phyloP scores from a whole-genome alignment of 1,284 basidiomycete genomes.

The Kwoniella shivajii region DNA sequence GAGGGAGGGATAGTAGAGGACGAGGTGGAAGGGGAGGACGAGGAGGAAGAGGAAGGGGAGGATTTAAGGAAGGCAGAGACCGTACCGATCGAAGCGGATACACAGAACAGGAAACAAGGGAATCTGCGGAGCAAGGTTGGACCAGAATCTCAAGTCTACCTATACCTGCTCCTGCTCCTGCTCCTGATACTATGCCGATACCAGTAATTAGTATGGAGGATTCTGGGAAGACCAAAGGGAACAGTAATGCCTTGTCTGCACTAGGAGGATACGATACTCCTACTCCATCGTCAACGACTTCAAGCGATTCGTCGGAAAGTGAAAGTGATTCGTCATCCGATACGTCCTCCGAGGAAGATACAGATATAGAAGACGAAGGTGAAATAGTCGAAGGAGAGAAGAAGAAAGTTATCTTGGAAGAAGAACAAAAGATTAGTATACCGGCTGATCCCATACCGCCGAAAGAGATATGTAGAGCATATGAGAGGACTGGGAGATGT shows the following conservation, averaged over 20 bases:
- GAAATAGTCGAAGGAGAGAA: background rate
- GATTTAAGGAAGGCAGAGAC: constrained; percentile 10
- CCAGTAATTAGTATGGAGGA: too few species aligned
- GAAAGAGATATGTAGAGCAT: constrained; percentile 41
- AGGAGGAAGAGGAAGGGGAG: constrained; percentile 45
- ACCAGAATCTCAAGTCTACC: constrained; percentile 1
- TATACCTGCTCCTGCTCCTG: background rate
- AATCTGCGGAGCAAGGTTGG: constrained; percentile 2
- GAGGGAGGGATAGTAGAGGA: constrained; percentile 20
- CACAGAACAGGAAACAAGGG: background rate
- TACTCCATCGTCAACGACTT: constrained; percentile 14
- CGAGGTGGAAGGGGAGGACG: constrained; percentile 21
- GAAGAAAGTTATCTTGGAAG: background rate
- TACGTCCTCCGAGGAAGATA: constrained; percentile 10
- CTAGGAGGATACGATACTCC: constrained; percentile 18
- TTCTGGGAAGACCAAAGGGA: too few species aligned
- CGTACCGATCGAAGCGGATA: constrained; percentile 4
- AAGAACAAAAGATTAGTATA: background rate
- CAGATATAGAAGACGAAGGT: background rate
- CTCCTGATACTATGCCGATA: too few species aligned
- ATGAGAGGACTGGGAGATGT: constrained; percentile 42
- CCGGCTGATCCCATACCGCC: background rate
- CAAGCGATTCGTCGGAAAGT: constrained; percentile 1
- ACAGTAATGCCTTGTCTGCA: constrained; percentile 1
- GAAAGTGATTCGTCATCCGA: constrained; percentile 13